phyloP scores from a whole-genome alignment of 139 green algal genomes.

The Yamagishiella unicocca region DNA sequence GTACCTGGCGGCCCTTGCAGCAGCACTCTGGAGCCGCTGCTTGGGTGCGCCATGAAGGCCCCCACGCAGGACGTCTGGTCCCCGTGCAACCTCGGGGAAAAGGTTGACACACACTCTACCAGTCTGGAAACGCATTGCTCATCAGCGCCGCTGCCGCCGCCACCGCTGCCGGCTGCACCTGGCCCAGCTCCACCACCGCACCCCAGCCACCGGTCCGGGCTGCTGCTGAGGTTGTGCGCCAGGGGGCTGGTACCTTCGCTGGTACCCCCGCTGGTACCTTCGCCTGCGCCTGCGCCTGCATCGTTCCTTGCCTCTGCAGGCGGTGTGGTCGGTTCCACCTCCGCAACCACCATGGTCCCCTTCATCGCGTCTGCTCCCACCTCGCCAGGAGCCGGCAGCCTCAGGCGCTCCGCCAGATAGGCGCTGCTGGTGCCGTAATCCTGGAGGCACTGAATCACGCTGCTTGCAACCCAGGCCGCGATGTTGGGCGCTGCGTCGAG shows the following conservation, averaged over 20 bases:
- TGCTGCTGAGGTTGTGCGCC: too few relatives aligned
- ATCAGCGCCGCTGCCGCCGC: too few relatives aligned
- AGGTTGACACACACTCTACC: too few relatives aligned
- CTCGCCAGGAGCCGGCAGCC: not conserved
- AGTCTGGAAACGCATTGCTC: too few relatives aligned
- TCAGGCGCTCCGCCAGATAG: constrained; percentile 16
- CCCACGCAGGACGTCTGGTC: not conserved
- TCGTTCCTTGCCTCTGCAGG: too few relatives aligned
- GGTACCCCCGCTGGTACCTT: too few relatives aligned
- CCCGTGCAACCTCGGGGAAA: constrained; percentile 1
- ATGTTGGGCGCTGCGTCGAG: constrained; percentile 41
- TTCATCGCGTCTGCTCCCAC: not conserved
- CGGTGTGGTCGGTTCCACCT: too few relatives aligned
- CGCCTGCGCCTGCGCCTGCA: too few relatives aligned
- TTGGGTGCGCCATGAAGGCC: not conserved
- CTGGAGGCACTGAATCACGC: not conserved
- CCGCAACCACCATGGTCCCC: not conserved
- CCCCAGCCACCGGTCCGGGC: too few relatives aligned
- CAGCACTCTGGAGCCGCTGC: not conserved
- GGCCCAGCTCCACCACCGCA: too few relatives aligned
- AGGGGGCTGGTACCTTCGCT: too few relatives aligned
- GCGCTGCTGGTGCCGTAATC: constrained; percentile 20
- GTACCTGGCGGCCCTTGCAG: constrained; percentile 30
- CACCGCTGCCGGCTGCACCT: too few relatives aligned
- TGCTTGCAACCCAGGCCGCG: constrained; percentile 11